Conservation (phyloP, 495 filamentous ascomycete species). For the Pseudomonodictys pantanalensis region DNA sequence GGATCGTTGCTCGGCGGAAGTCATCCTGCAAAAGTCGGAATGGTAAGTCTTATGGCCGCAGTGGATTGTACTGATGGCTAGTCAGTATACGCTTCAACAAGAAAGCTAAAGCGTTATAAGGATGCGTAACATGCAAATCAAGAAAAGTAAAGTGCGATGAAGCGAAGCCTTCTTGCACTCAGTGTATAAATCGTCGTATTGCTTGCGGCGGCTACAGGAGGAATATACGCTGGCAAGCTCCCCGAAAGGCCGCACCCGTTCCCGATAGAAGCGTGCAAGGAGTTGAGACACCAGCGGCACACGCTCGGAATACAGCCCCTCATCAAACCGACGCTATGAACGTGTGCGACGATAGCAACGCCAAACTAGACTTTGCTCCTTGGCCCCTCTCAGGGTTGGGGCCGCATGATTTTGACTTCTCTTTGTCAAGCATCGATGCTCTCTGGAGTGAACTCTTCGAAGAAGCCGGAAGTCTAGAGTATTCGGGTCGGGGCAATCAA, state of each 20-base stretch:
- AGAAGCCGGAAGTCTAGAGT: too few species aligned
- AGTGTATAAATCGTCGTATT: constrained; percentile 69
- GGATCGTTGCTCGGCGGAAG: too few species aligned
- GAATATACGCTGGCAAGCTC: constrained; percentile 39
- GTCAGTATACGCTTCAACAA: too few species aligned
- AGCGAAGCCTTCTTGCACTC: constrained; percentile 69
- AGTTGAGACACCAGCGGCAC: background rate
- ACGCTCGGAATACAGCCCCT: background rate
- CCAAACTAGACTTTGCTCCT: background rate
- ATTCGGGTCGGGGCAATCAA: background rate
- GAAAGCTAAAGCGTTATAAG: too few species aligned
- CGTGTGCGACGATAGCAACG: background rate
- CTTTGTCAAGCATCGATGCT: background rate
- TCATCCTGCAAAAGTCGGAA: too few species aligned
- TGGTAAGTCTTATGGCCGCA: too few species aligned
- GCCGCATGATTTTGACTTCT: background rate
- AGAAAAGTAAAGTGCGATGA: constrained; percentile 83
- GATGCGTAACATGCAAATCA: constrained; percentile 77
- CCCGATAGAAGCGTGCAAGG: background rate
- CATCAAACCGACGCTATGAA: background rate
- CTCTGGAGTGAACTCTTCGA: background rate
- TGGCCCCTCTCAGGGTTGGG: background rate
- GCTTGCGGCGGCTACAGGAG: constrained; percentile 77
- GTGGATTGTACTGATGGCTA: too few species aligned
- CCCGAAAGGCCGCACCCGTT: background rate